Conservation (phyloP, 345 rosid species). For the Populus davidiana region DNA sequence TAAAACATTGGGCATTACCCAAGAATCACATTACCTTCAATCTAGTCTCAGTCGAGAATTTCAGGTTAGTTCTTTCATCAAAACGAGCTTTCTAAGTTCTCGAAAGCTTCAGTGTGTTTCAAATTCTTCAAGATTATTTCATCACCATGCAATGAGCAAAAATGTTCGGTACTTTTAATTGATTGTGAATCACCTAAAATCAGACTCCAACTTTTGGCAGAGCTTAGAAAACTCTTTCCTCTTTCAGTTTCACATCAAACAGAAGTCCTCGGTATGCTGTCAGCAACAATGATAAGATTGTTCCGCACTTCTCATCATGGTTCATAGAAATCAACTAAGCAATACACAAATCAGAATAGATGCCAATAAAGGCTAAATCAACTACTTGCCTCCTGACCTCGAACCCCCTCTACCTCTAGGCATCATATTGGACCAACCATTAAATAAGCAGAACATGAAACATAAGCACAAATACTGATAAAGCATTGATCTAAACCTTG, state of each 20-base stretch:
- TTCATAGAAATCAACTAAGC: neutral
- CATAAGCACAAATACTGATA: neutral
- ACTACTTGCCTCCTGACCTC: neutral
- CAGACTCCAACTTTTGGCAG: neutral
- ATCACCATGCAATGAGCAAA: neutral
- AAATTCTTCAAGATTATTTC: neutral
- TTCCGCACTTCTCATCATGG: neutral
- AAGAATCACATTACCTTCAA: neutral
- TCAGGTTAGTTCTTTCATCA: neutral
- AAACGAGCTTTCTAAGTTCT: neutral
- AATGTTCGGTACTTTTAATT: neutral
- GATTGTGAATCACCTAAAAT: neutral
- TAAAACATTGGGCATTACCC: neutral
- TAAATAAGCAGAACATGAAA: neutral
- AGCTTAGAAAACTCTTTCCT: neutral
- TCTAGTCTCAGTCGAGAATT: neutral
- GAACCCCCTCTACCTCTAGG: neutral
- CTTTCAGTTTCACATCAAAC: neutral
- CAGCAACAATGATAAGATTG: neutral
- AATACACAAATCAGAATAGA: neutral
- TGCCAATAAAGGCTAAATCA: neutral
- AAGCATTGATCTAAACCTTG: slow-evolving; percentile 49
- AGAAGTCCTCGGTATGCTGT: neutral
- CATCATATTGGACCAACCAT: neutral
- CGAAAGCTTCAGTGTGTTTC: too few relatives aligned